Percentiles rank a stretch among this genome's conserved stretches.
Evolutionary conservation across 2,329 filamentous ascomycete species (phyloP).

Genomic region (Scytalidium sp.): DNA sequence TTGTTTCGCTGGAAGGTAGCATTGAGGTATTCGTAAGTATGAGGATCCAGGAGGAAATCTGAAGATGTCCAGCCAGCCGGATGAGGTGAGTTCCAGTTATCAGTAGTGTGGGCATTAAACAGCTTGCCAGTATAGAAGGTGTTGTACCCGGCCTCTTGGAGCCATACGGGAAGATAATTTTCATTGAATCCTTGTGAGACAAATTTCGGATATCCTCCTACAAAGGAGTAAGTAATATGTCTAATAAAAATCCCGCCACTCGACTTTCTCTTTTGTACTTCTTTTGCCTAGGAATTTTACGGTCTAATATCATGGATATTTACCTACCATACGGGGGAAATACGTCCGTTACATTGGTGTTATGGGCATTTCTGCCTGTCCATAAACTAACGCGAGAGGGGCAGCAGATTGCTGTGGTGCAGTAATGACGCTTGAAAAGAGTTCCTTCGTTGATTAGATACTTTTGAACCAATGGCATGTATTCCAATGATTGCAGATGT

Average conservation of each 20-base stretch:
- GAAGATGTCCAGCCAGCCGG: slow-evolving; percentile 57
- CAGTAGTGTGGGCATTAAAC: slow-evolving; percentile 61
- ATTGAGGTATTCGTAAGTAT: slow-evolving; percentile 67
- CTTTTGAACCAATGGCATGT: slow-evolving; percentile 53
- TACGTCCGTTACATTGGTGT: slow-evolving; percentile 56
- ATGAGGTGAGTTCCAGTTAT: slow-evolving; percentile 59
- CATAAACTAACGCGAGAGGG: slow-evolving; percentile 58
- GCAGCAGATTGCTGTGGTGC: slow-evolving; percentile 60
- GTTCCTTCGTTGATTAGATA: slow-evolving; percentile 54
- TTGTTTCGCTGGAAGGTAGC: slow-evolving; percentile 60
- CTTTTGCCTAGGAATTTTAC: no score
- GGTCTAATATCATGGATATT: background rate
- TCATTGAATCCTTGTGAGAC: slow-evolving; percentile 62
- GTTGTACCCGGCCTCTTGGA: slow-evolving; percentile 66
- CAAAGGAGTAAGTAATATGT: slow-evolving; percentile 20
- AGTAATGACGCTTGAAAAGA: slow-evolving; percentile 55
- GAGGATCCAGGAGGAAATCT: slow-evolving; percentile 61
- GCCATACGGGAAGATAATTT: slow-evolving; percentile 67
- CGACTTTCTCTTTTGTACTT: no score
- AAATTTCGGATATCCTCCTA: slow-evolving; percentile 63
- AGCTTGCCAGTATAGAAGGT: slow-evolving; percentile 72
- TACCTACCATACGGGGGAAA: slow-evolving; percentile 46
- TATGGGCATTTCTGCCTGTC: slow-evolving; percentile 61
- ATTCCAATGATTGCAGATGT: slow-evolving; percentile 55
- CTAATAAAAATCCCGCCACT: slow-evolving; percentile 23